Evolutionary conservation across 1,284 basidiomycete species (phyloP).

Genomic region (Ganoderma leucocontextum): DNA sequence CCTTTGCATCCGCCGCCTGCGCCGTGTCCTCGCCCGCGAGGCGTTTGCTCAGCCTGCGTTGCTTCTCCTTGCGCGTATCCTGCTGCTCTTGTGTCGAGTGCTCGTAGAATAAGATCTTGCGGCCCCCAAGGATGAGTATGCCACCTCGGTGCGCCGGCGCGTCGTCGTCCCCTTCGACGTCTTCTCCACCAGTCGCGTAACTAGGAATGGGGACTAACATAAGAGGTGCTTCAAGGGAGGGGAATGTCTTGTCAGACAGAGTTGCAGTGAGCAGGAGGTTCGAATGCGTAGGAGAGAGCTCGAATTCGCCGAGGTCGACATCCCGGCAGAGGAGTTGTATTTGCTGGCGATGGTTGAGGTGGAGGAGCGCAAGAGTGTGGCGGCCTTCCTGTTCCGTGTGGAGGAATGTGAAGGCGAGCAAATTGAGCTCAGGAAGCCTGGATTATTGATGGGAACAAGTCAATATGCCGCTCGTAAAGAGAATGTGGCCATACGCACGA

Average conservation of each 20-base stretch:
- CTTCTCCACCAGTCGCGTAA: constrained; percentile 39
- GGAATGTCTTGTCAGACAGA: constrained; percentile 43
- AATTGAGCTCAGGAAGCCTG: constrained; percentile 80
- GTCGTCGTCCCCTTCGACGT: constrained; percentile 39
- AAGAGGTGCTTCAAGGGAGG: constrained; percentile 48
- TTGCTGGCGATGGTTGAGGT: constrained; percentile 68
- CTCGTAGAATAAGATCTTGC: constrained; percentile 67
- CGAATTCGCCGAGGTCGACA: constrained; percentile 55
- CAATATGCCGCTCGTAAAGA: not conserved
- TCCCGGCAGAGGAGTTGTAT: constrained; percentile 70
- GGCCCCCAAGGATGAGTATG: constrained; percentile 75
- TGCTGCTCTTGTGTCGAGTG: constrained; percentile 54
- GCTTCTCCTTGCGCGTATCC: constrained; percentile 61
- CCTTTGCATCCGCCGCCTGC: constrained; percentile 52
- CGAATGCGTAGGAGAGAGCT: constrained; percentile 62
- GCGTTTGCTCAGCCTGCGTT: constrained; percentile 56
- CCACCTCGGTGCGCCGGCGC: constrained; percentile 58
- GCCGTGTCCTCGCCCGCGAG: constrained; percentile 53
- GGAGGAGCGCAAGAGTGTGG: constrained; percentile 71
- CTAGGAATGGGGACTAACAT: constrained; percentile 57
- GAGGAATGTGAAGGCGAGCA: constrained; percentile 77
- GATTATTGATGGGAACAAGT: constrained; percentile 13
- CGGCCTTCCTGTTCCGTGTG: constrained; percentile 48
- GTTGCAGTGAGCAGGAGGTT: constrained; percentile 50
- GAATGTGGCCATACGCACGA: constrained; percentile 56